Percentiles rank a stretch among this genome's conserved stretches.
Evolutionary conservation across 148 eudicot genomes (phyloP).

Genomic region (Vaccinium darrowii): DNA sequence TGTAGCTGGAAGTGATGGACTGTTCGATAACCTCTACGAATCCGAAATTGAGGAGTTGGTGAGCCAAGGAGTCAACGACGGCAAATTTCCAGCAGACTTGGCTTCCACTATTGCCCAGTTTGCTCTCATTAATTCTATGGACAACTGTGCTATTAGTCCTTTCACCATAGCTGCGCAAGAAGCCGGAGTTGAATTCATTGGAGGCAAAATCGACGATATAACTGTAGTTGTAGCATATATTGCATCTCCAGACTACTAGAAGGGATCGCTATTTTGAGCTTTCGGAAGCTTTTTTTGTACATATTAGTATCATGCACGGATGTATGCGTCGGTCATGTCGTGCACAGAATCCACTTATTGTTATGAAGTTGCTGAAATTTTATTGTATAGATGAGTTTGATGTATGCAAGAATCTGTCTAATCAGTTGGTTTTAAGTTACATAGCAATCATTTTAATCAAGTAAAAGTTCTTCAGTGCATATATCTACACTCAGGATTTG

Average conservation of each 20-base stretch:
- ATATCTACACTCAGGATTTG: too few species aligned
- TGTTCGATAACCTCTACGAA: not conserved
- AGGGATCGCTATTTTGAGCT: not conserved
- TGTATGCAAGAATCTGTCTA: too few species aligned
- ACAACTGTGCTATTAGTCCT: not conserved
- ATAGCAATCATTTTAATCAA: too few species aligned
- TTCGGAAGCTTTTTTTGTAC: too few species aligned
- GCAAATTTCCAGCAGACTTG: not conserved
- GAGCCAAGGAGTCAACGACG: too few species aligned
- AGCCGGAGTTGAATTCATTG: not conserved
- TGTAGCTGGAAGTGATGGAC: constrained; percentile 8
- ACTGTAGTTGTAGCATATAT: constrained; percentile 13
- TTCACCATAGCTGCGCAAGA: not conserved
- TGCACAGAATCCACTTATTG: too few species aligned
- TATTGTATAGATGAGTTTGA: too few species aligned
- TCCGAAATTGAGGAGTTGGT: not conserved
- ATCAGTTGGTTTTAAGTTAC: too few species aligned
- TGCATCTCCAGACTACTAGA: not conserved
- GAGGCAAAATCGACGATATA: constrained; percentile 13
- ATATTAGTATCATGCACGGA: too few species aligned
- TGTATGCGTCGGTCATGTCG: too few species aligned
- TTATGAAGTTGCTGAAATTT: too few species aligned
- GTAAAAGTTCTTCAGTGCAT: too few species aligned
- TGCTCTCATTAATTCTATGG: not conserved
- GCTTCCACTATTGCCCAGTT: not conserved